A percentile compares a stretch with the other conserved stretches of the same genome.
These are phyloP conservation scores for Fraxinus excelsior DNA, from an alignment of 257 asterid genomes.

Conservation along the genomic window DNA sequence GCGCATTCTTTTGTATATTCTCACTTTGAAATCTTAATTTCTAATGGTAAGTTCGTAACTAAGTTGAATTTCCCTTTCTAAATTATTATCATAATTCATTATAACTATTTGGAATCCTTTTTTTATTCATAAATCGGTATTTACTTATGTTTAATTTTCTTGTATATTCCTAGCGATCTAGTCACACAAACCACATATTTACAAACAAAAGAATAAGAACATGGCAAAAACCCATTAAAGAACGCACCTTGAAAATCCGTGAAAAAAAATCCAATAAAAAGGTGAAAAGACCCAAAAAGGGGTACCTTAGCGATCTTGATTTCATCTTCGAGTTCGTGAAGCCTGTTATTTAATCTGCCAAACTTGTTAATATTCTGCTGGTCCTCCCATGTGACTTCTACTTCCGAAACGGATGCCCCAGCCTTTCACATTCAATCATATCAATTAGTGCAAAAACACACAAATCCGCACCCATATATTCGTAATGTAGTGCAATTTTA, in stretches of 20 bases:
- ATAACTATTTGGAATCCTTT: neutral
- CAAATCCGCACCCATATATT: neutral
- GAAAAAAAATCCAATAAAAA: neutral
- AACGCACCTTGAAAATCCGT: neutral
- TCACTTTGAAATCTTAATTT: neutral
- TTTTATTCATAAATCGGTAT: neutral
- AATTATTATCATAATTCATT: neutral
- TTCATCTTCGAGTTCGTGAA: conserved; percentile 91
- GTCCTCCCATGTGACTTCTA: conserved; percentile 95
- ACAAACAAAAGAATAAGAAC: neutral
- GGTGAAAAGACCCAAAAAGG: neutral
- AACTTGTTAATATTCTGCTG: conserved; percentile 95
- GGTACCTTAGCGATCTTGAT: conserved; percentile 82
- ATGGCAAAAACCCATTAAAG: neutral
- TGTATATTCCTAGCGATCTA: neutral
- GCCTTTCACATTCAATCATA: conserved; percentile 39
- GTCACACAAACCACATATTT: neutral
- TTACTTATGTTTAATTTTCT: neutral
- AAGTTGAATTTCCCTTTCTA: neutral
- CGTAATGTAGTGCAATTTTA: neutral
- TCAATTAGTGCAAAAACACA: neutral
- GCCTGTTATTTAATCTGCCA: conserved; percentile 81
- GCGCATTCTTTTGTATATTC: neutral
- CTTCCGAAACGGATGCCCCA: conserved; percentile 67
- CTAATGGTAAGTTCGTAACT: neutral